phyloP scores from a whole-genome alignment of 2,329 filamentous ascomycete genomes.

The Aulographum hederae region DNA sequence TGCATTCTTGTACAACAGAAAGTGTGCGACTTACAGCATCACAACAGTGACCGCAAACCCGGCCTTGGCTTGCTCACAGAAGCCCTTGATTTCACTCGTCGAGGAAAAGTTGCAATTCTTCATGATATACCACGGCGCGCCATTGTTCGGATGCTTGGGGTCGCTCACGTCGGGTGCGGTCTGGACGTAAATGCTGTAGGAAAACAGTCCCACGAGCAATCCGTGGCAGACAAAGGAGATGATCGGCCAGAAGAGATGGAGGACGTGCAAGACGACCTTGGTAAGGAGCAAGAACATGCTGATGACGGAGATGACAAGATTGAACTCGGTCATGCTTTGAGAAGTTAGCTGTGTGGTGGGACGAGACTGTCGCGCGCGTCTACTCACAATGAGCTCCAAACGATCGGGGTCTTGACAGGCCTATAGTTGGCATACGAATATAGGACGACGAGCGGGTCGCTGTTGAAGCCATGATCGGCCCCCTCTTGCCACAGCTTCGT shows the following conservation, averaged over 20 bases:
- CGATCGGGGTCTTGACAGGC: constrained; percentile 41
- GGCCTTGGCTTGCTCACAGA: constrained; percentile 51
- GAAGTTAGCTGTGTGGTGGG: not conserved
- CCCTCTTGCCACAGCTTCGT: constrained; percentile 58
- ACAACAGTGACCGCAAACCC: constrained; percentile 45
- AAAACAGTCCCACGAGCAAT: constrained; percentile 42
- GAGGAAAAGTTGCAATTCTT: constrained; percentile 47
- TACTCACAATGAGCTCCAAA: constrained; percentile 58
- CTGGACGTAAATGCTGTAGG: constrained; percentile 50
- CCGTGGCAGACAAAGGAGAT: constrained; percentile 41
- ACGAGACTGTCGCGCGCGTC: constrained; percentile 1
- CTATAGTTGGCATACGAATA: constrained; percentile 58
- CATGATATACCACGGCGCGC: constrained; percentile 57
- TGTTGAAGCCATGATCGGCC: constrained; percentile 54
- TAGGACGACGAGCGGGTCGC: constrained; percentile 47
- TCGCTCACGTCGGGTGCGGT: constrained; percentile 58
- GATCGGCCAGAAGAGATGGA: constrained; percentile 53
- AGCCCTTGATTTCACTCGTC: constrained; percentile 31
- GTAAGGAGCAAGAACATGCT: constrained; percentile 58
- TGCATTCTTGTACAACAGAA: no score
- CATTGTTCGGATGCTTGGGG: constrained; percentile 37
- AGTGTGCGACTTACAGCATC: constrained; percentile 45
- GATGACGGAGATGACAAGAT: constrained; percentile 58
- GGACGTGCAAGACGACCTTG: constrained; percentile 51
- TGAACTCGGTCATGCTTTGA: constrained; percentile 53